Evolutionary conservation across 2,329 filamentous ascomycete species (phyloP), one percentile per base, ranked within the genome.

Genomic region (Cordyceps tenuipes): DNA sequence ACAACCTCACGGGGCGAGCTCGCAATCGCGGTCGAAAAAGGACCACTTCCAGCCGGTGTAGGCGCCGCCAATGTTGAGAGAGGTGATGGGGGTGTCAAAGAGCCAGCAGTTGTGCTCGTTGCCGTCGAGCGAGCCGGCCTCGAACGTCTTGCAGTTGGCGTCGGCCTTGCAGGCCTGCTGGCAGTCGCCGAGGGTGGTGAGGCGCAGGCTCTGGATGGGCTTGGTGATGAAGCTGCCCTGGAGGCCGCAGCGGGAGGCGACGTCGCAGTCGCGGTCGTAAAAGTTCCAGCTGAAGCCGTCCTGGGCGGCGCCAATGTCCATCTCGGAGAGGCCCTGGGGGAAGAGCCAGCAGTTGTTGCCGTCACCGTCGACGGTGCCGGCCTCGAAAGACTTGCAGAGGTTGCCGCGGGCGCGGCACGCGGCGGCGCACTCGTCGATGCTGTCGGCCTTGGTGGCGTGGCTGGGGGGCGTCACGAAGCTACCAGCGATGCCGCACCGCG

Each of bases 311-410:
- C 58, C 58, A 26, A 60, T 21, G 17, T 55, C 50, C 58, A 60
- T 54, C 31, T 60, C 58, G 43, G 43, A 43, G 2, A 60, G 50
- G n/a, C 9, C 6, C 17, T 55, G 41, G 8, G 31, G 21, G 9
- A 60, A 60, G 6, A 60, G 44, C 58, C 58, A 60, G 51, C 58
- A 60, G 51, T 60, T 60, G 58, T 60, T 54, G 50, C 51, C 51
- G 58, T 54, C 41, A 51, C 58, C 58, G 51, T 60, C 58, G 43
- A 60, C 50, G 43, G 58, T 60, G 51, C 58, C 58, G 15, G 44
- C 50, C 36, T 60, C 58, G n/a, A 60, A 60, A 19, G 58, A 31
- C 21, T 43, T 17, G 58, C 58, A 60, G 21, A 49, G 31, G 31
- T 9, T 12, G 31, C 44, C 44, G n/a, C 47, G 56, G 13, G 44